Percentiles rank a stretch among this genome's conserved stretches.
Conservation (phyloP, 2,329 filamentous ascomycete genomes). For the Cercospora sp. region DNA sequence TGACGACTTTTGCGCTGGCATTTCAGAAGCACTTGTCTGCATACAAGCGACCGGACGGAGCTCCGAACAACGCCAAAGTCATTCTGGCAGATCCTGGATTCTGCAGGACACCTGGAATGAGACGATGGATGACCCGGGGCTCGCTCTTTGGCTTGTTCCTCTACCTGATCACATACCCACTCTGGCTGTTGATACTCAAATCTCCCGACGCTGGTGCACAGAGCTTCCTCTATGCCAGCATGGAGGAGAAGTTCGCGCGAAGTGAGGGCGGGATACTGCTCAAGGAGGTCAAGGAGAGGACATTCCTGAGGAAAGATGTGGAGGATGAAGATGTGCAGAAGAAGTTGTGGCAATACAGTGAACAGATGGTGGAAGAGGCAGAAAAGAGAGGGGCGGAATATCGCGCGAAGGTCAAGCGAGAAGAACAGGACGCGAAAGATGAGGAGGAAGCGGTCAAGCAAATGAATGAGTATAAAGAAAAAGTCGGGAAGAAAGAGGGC, state of each 20-base stretch:
- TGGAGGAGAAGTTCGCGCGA: constrained; percentile 72
- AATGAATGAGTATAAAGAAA: constrained; percentile 38
- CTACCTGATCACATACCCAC: constrained; percentile 74
- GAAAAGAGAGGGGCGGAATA: constrained; percentile 76
- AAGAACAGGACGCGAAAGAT: constrained; percentile 42
- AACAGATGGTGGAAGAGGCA: constrained; percentile 75
- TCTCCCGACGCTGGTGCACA: constrained; percentile 81
- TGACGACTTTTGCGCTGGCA: constrained; percentile 85
- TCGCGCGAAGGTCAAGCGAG: constrained; percentile 60
- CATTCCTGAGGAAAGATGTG: constrained; percentile 71
- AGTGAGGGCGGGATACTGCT: constrained; percentile 69
- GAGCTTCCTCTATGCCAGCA: constrained; percentile 78
- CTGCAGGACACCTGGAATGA: constrained; percentile 80
- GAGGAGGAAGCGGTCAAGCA: constrained; percentile 37
- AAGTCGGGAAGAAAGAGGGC: constrained; percentile 37
- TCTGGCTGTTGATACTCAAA: constrained; percentile 89
- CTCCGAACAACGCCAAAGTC: constrained; percentile 79
- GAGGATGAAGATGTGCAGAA: constrained; percentile 76
- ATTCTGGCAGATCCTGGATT: constrained; percentile 85
- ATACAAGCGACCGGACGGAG: constrained; percentile 79
- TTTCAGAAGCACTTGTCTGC: constrained; percentile 89
- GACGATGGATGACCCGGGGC: constrained; percentile 82
- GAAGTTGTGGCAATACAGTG: constrained; percentile 85
- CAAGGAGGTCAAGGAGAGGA: constrained; percentile 83
- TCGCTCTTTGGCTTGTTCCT: constrained; percentile 75